phyloP scores from a whole-genome alignment of 441 rosid genomes.

The Croton setiger region DNA sequence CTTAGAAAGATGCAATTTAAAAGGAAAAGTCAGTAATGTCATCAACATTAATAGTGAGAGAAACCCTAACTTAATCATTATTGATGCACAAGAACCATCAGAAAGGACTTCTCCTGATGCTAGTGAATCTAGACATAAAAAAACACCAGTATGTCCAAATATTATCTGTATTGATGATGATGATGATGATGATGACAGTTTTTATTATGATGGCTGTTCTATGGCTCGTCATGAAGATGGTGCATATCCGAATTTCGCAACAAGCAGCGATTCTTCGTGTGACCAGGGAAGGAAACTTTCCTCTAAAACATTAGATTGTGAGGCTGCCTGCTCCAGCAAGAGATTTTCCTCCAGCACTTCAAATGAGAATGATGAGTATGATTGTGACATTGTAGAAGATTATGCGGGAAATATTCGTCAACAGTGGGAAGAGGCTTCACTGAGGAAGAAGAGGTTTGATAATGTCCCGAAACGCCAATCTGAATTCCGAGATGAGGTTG shows the following conservation, averaged over 20 bases:
- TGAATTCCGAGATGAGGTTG: not conserved
- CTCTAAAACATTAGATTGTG: not conserved
- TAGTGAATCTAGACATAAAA: conserved; percentile 12
- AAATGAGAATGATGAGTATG: conserved; percentile 16
- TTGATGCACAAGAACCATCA: conserved; percentile 16
- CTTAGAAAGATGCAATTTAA: conserved; percentile 10
- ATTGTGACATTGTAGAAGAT: conserved; percentile 24
- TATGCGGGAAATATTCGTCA: conserved; percentile 15
- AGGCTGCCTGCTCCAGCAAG: not conserved
- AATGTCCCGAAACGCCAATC: not conserved
- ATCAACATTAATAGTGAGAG: conserved; percentile 6
- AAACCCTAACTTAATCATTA: not conserved
- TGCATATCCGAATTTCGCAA: conserved; percentile 5
- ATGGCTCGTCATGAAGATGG: not conserved
- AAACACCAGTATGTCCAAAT: not conserved
- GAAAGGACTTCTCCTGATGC: not conserved
- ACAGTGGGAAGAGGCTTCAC: conserved; percentile 25
- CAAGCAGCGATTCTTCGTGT: conserved; percentile 6
- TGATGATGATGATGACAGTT: conserved; percentile 13
- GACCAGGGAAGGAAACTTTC: not conserved
- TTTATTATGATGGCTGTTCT: conserved; percentile 1
- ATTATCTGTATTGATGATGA: conserved; percentile 20
- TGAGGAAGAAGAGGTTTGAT: conserved; percentile 16
- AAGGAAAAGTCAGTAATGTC: conserved; percentile 4
- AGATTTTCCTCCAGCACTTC: not conserved